A percentile compares a stretch with the other conserved stretches of the same genome.
phyloP scores from a whole-genome alignment of 371 early-diverging fungal species.

The Phascolomyces articulosus region DNA sequence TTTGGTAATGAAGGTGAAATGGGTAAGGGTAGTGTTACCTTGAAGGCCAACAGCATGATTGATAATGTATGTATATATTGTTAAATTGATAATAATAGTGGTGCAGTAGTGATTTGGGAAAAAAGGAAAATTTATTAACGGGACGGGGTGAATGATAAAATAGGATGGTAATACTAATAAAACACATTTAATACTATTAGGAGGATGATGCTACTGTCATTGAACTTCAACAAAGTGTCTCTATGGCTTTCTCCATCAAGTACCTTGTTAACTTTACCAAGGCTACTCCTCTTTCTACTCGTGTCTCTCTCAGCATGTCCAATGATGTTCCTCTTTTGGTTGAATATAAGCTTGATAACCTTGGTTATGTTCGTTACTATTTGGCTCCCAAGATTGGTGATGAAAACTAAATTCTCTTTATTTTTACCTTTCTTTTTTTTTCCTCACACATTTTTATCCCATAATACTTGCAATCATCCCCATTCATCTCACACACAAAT shows the following conservation, averaged over 20 bases:
- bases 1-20: constrained; percentile 91
- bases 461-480: no score
- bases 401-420: constrained; percentile 10
- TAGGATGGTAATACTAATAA: background rate
- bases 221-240: constrained; percentile 78
- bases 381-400: constrained; percentile 64
- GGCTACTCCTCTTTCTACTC: constrained; percentile 85
- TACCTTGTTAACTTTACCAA: constrained; percentile 95
- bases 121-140: background rate
- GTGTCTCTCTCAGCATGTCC: constrained; percentile 84
- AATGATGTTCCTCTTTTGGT: constrained; percentile 92
- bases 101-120: background rate
- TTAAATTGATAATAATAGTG: no score
- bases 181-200: constrained; percentile 14
- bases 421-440: background rate
- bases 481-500: no score
- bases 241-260: constrained; percentile 91
- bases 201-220: constrained; percentile 79
- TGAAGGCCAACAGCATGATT: constrained; percentile 79
- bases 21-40: constrained; percentile 82
- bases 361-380: constrained; percentile 95
- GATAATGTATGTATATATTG: constrained; percentile 60
- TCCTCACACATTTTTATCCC: background rate
- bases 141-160: background rate
- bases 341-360: constrained; percentile 90